A percentile compares a stretch with the other conserved stretches of the same genome.
phyloP scores from a whole-genome alignment of 495 filamentous ascomycete species.

The Lentithecium fluviatile region DNA sequence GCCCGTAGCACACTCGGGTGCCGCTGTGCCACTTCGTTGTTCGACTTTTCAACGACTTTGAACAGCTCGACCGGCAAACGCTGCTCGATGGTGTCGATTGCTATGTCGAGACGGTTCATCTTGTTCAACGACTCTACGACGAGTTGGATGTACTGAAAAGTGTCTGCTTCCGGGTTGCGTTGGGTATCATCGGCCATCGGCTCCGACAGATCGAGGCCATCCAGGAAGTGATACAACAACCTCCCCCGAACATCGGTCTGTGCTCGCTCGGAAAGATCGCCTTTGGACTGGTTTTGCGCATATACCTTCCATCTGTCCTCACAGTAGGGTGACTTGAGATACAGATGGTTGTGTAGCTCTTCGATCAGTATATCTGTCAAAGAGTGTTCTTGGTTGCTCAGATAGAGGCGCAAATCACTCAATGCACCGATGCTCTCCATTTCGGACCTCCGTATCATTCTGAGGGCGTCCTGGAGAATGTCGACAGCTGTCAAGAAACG shows the following conservation, averaged over 20 bases:
- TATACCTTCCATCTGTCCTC: slow-evolving; percentile 88
- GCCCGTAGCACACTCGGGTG: slow-evolving; percentile 71
- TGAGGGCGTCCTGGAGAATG: slow-evolving; percentile 80
- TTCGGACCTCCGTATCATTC: slow-evolving; percentile 78
- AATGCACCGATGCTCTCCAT: slow-evolving; percentile 90
- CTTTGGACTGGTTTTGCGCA: slow-evolving; percentile 37
- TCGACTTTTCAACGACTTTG: slow-evolving; percentile 89
- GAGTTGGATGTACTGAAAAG: slow-evolving; percentile 86
- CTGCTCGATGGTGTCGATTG: slow-evolving; percentile 87
- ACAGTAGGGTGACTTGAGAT: slow-evolving; percentile 94
- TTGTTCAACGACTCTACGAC: slow-evolving; percentile 86
- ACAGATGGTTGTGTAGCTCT: slow-evolving; percentile 95
- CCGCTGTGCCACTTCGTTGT: slow-evolving; percentile 85
- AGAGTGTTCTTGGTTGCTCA: slow-evolving; percentile 84
- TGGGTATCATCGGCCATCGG: slow-evolving; percentile 79
- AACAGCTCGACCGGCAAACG: slow-evolving; percentile 92
- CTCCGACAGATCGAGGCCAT: slow-evolving; percentile 68
- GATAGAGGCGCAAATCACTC: slow-evolving; percentile 79
- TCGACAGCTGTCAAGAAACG: slow-evolving; percentile 90
- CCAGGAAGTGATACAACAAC: slow-evolving; percentile 75
- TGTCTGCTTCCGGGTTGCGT: slow-evolving; percentile 91
- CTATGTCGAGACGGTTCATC: slow-evolving; percentile 78
- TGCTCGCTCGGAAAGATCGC: slow-evolving; percentile 20
- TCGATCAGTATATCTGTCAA: slow-evolving; percentile 93
- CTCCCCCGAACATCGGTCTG: slow-evolving; percentile 48